phyloP scores from a whole-genome alignment of 2,329 filamentous ascomycete species.

The Diplocarpon rosae region DNA sequence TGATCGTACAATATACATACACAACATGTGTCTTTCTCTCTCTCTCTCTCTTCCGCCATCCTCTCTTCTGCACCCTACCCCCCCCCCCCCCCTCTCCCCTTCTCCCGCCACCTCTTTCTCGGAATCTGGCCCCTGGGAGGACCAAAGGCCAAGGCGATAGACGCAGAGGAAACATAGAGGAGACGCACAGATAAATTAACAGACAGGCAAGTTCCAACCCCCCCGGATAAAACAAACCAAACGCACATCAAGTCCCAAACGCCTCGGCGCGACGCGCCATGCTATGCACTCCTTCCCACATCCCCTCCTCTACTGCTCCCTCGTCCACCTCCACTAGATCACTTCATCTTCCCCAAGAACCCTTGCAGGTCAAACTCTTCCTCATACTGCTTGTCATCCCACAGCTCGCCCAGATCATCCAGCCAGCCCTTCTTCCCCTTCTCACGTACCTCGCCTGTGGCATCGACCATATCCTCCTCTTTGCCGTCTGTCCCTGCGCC shows the following conservation, averaged over 20 bases:
- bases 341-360: constrained; percentile 79
- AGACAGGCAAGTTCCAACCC: no score
- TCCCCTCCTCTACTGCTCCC: no score
- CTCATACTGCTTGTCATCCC: constrained; percentile 96
- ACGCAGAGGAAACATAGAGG: no score
- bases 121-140: no score
- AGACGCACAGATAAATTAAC: no score
- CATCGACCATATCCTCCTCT: constrained; percentile 84
- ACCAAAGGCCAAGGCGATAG: no score
- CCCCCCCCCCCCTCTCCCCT: no score
- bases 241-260: no score
- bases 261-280: no score
- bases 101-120: neutral
- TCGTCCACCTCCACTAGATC: neutral
- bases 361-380: constrained; percentile 95
- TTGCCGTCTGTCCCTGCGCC: constrained; percentile 45
- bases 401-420: constrained; percentile 88
- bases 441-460: constrained; percentile 82
- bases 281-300: no score
- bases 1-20: neutral
- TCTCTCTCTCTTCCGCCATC: neutral
- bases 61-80: neutral
- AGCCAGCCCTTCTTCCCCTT: constrained; percentile 96
- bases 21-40: neutral
- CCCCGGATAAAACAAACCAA: no score